A percentile compares a stretch with the other conserved stretches of the same genome.
phyloP scores from a whole-genome alignment of 1,284 basidiomycete species.

The Polyporus tsugae region DNA sequence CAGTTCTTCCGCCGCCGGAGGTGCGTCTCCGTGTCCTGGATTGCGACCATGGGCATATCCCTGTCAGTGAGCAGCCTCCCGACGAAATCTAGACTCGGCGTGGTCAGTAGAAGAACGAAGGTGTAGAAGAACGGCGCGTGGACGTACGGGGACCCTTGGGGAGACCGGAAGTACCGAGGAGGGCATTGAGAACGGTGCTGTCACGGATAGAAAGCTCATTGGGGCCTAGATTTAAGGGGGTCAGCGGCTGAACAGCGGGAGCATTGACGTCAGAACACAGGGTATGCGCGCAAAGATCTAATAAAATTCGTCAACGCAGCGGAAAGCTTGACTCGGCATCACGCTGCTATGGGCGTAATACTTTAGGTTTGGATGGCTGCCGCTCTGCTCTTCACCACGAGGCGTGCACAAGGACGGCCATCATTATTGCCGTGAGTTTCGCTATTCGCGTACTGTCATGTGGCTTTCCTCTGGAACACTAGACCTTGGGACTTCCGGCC shows the following conservation, averaged over 20 bases:
- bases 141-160: slow-evolving; percentile 28
- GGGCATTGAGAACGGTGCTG: slow-evolving; percentile 19
- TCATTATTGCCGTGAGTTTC: too few relatives aligned
- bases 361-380: too few relatives aligned
- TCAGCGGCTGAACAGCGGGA: background rate
- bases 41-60: background rate
- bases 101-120: too few relatives aligned
- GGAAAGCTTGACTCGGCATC: too few relatives aligned
- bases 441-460: too few relatives aligned
- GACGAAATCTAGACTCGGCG: background rate
- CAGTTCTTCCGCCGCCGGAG: slow-evolving; percentile 11
- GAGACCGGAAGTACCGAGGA: slow-evolving; percentile 27
- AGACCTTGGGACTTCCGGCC: too few relatives aligned
- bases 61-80: background rate
- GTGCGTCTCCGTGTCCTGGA: slow-evolving; percentile 14
- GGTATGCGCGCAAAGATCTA: too few relatives aligned
- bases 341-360: too few relatives aligned
- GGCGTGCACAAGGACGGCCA: too few relatives aligned
- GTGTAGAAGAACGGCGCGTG: background rate
- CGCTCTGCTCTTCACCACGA: background rate
- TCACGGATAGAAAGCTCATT: slow-evolving; percentile 32
- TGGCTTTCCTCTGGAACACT: too few relatives aligned
- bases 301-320: too few relatives aligned
- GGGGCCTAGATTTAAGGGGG: slow-evolving; percentile 19
- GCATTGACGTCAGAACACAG: too few relatives aligned